A percentile compares a stretch with the other conserved stretches of the same genome.
Conservation (phyloP, 352 stramenopile genomes). For the Saprolegnia diclina region DNA sequence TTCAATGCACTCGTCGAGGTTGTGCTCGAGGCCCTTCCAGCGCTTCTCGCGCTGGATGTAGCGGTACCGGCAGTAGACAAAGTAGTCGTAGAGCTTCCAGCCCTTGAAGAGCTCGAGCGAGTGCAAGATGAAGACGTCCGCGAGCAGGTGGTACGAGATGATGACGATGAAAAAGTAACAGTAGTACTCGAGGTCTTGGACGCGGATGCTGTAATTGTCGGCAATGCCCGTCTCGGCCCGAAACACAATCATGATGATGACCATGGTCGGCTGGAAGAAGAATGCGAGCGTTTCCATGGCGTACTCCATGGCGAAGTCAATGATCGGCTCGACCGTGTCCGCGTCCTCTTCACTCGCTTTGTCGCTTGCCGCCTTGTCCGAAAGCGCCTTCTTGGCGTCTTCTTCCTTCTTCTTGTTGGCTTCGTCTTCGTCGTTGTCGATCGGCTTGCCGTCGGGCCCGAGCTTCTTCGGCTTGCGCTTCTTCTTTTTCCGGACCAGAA, state of each 20-base stretch:
- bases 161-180: conserved; percentile 94
- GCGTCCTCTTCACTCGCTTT: conserved; percentile 48
- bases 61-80: conserved; percentile 93
- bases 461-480: not conserved
- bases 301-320: conserved; percentile 90
- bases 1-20: conserved; percentile 96
- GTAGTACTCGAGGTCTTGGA: conserved; percentile 98
- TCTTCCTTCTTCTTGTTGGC: conserved; percentile 41
- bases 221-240: conserved; percentile 90
- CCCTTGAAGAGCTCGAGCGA: conserved; percentile 95
- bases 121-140: conserved; percentile 94
- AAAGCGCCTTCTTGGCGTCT: conserved; percentile 29
- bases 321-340: conserved; percentile 95
- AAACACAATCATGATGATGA: conserved; percentile 94
- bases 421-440: conserved; percentile 9
- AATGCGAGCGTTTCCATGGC: conserved; percentile 88
- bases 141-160: conserved; percentile 91
- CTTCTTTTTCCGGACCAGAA: conserved; percentile 10
- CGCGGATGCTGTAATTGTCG: conserved; percentile 93
- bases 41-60: conserved; percentile 94
- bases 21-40: conserved; percentile 95
- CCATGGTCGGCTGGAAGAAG: conserved; percentile 93
- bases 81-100: conserved; percentile 98
- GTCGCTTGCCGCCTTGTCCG: conserved; percentile 37
- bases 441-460: conserved; percentile 10